These are phyloP conservation scores for Aspergillus thermomutatus DNA, from an alignment of 2,329 filamentous ascomycete species.

Conservation along the genomic window DNA sequence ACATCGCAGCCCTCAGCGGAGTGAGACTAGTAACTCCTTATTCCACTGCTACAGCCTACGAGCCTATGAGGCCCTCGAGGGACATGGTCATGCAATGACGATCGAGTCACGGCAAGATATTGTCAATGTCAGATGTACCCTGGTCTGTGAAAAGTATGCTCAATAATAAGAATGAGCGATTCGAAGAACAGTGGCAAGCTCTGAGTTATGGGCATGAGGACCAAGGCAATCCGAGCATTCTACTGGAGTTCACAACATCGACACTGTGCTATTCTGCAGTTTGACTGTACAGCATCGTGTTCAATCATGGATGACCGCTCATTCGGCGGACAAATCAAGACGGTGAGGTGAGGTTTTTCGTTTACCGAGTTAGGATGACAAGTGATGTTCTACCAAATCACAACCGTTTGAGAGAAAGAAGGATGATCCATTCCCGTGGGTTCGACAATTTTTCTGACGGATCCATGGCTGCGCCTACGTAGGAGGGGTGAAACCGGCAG, in stretches of 20 bases:
- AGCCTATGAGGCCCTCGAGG: conserved; percentile 2
- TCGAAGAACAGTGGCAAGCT: neutral
- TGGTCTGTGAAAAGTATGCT: neutral
- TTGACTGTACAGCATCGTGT: neutral
- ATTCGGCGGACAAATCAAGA: neutral
- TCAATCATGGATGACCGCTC: neutral
- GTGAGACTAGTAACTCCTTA: neutral
- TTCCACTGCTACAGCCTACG: neutral
- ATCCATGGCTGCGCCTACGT: conserved; percentile 14
- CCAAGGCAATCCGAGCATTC: neutral
- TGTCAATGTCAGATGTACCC: neutral
- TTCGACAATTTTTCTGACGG: conserved; percentile 23
- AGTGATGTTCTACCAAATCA: neutral
- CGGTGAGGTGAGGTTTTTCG: neutral
- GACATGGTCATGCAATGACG: conserved; percentile 29
- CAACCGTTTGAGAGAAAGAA: conserved; percentile 18
- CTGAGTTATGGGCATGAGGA: neutral
- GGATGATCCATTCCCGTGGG: conserved; percentile 29
- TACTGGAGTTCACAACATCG: neutral
- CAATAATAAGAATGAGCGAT: neutral
- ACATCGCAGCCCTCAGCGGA: neutral
- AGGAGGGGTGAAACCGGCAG: conserved; percentile 21
- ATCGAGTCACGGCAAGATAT: conserved; percentile 22
- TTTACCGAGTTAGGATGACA: neutral
- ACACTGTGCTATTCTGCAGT: neutral